Conservation (phyloP, 2,329 filamentous ascomycete genomes). For the Xylariomycetidae sp. region DNA sequence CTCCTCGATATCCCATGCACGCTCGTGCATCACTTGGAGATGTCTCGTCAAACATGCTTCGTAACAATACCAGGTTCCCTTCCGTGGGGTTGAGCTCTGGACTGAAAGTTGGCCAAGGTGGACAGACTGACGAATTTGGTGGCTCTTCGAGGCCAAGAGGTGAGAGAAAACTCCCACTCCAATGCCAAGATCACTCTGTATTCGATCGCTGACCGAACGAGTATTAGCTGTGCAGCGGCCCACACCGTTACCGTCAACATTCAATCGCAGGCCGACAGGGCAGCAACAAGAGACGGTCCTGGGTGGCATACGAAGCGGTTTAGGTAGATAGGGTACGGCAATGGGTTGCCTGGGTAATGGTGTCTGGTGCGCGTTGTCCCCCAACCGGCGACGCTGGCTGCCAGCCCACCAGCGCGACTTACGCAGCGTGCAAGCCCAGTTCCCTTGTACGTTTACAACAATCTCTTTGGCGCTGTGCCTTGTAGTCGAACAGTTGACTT, state of each 20-base stretch:
- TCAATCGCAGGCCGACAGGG: conserved; percentile 10
- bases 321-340: not conserved
- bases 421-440: not conserved
- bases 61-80: conserved; percentile 13
- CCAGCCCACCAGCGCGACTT: not conserved
- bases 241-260: conserved; percentile 10
- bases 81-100: conserved; percentile 24
- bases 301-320: conserved; percentile 10
- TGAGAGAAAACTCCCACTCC: conserved; percentile 1
- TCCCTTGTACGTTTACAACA: not conserved
- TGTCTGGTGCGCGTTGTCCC: not conserved
- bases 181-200: not conserved
- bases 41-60: conserved; percentile 11
- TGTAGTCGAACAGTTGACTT: too few relatives aligned
- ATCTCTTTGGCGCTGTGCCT: too few relatives aligned
- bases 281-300: conserved; percentile 11
- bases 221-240: conserved; percentile 19
- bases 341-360: not conserved
- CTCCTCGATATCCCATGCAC: conserved; percentile 14
- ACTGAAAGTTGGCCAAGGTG: conserved; percentile 21
- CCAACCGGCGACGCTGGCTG: not conserved
- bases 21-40: conserved; percentile 10
- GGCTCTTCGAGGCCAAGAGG: conserved; percentile 19
- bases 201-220: conserved; percentile 5
- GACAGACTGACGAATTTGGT: conserved; percentile 8